Percentiles rank a stretch among this genome's conserved stretches.
phyloP scores from a whole-genome alignment of 23 red algal genomes.

The Chondrus crispus region DNA sequence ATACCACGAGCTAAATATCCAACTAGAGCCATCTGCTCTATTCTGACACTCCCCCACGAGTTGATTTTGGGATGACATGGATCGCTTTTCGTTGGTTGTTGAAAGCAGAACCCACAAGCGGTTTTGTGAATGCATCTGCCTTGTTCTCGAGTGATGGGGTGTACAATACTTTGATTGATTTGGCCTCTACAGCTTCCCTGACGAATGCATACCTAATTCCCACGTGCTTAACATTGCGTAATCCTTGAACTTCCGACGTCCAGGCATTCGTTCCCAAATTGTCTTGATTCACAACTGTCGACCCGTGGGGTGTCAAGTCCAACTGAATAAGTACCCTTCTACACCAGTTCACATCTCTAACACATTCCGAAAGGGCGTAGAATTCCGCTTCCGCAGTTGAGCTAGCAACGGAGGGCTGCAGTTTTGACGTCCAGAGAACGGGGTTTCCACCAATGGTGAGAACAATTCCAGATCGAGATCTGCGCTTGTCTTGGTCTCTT shows the following conservation, averaged over 20 bases:
- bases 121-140: background rate
- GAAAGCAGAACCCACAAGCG: background rate
- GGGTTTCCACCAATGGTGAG: background rate
- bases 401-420: background rate
- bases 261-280: background rate
- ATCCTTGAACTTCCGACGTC: background rate
- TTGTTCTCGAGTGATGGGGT: background rate
- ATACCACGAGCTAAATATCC: too few species aligned
- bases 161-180: background rate
- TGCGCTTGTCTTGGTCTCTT: slow-evolving; percentile 4
- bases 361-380: background rate
- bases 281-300: background rate
- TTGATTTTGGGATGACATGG: background rate
- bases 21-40: too few species aligned
- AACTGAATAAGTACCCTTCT: background rate
- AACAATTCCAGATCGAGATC: background rate
- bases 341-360: background rate
- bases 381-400: background rate
- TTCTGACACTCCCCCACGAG: slow-evolving; percentile 6
- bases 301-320: background rate
- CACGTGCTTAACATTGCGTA: background rate
- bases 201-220: background rate
- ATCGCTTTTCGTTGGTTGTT: background rate
- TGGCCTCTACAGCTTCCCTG: background rate
- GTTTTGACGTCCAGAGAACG: background rate